A percentile compares a stretch with the other conserved stretches of the same genome.
Conservation (phyloP, 345 rosid species). For the Gossypium longicalyx region DNA sequence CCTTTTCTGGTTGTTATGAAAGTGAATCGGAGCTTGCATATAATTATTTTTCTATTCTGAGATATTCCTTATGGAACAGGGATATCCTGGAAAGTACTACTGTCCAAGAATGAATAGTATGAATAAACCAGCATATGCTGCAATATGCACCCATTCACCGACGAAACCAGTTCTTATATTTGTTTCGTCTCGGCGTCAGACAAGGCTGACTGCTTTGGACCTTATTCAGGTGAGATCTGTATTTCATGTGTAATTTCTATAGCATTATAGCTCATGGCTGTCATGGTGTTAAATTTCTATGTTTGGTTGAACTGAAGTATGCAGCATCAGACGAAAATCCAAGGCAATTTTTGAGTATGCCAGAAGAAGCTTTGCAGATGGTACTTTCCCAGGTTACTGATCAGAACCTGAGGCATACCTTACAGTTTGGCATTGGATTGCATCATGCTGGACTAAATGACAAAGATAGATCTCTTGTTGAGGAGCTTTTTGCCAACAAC, state of each 20-base stretch:
- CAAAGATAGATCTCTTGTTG: conserved; percentile 86
- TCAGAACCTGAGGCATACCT: conserved; percentile 88
- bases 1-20: conserved; percentile 2
- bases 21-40: neutral
- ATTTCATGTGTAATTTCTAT: conserved; percentile 13
- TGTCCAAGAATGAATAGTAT: conserved; percentile 97
- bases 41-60: neutral
- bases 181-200: conserved; percentile 97
- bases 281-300: conserved; percentile 11
- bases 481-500: conserved; percentile 93
- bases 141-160: conserved; percentile 95
- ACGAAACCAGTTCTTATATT: conserved; percentile 93
- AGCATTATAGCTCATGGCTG: conserved; percentile 2
- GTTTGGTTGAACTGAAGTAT: conserved; percentile 45
- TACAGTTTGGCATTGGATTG: conserved; percentile 94
- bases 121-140: conserved; percentile 99
- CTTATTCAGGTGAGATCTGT: conserved; percentile 71
- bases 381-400: conserved; percentile 89
- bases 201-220: conserved; percentile 96
- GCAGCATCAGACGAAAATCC: conserved; percentile 98
- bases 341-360: conserved; percentile 73
- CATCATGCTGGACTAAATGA: conserved; percentile 98
- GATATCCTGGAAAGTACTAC: conserved; percentile 93
- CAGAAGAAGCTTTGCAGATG: conserved; percentile 92
- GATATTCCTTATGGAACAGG: conserved; percentile 42